Base-by-base conservation (phyloP, 257 asterid genomes). In the Solanum tarapatanum region DNA sequence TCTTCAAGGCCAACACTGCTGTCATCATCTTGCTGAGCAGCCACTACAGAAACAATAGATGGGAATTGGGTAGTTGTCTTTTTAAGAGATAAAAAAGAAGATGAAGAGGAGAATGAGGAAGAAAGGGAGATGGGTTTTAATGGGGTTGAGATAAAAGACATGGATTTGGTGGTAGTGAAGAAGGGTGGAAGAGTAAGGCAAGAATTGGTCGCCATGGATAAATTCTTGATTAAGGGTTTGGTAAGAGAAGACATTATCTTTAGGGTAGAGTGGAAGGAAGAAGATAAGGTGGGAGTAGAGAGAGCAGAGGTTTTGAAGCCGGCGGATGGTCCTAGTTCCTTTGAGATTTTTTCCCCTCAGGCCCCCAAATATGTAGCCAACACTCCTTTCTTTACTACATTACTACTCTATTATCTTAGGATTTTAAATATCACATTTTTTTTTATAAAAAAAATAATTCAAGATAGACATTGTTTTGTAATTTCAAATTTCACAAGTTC, bases 21-120 rank as follows among this genome's bases (percentile, higher is more conserved):
- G 87, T 91, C 92, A 88, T 93, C 98, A 62, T 92, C 96, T 36
- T 90, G 92, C 83, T 83, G 93, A 82, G 95, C 91, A 36, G 95
- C 86, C 33, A 94, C 32, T 21, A 90, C 97, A 6, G 93, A 90
- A 62, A 93, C 91, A 68, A 92, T 89, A 43, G 84, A 16, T 16
- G 88, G 75, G 75, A 89, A 85, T 58, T 87, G 62, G 91, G 93
- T 84, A 11, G 86, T 92, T 13, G 82, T 88, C 86, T 87, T 90
- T 85, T 88, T 89, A 4, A 90, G 84, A 75, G 90, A 89, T 68
- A 89, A 32, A 2, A 91, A 43, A 35, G 76, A 69, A 7, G 75
- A 8, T 33, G 80, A 32, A 11, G 89, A 74, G n/a, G 90, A 77
- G 62, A 87, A 80, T 11, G 94, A 74, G 5, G 96, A 88, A 37